These are phyloP conservation scores for Graphilbum fragrans DNA, from an alignment of 2,329 filamentous ascomycete genomes.

Conservation along the genomic window DNA sequence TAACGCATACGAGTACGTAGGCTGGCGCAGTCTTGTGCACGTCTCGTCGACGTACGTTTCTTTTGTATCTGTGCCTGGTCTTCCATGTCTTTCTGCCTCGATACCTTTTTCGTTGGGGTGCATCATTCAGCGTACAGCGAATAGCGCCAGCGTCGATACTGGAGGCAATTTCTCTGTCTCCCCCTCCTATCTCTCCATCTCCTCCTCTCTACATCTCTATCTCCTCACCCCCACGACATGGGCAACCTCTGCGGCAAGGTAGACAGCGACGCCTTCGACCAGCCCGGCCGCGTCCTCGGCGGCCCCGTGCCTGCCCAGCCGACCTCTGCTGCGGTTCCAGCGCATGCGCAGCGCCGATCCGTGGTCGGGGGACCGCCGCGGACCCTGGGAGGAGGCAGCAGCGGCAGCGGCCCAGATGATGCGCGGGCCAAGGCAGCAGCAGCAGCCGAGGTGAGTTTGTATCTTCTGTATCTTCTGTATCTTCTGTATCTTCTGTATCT, in stretches of 20 bases:
- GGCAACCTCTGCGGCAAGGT: slow-evolving; percentile 77
- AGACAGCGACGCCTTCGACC: slow-evolving; percentile 51
- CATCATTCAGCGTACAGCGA: no score
- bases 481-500: neutral
- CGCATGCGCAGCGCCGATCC: slow-evolving; percentile 15
- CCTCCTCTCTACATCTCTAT: neutral
- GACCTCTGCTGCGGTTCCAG: slow-evolving; percentile 38
- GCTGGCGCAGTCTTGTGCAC: neutral
- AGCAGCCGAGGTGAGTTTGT: slow-evolving; percentile 63
- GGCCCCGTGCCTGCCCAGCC: slow-evolving; percentile 22
- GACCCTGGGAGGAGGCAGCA: slow-evolving; percentile 45
- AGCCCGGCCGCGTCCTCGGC: slow-evolving; percentile 61
- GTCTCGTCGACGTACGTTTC: no score
- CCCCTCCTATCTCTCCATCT: no score
- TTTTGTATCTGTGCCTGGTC: no score
- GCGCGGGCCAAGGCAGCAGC: slow-evolving; percentile 62
- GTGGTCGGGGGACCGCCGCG: slow-evolving; percentile 45
- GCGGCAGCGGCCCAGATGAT: slow-evolving; percentile 31
- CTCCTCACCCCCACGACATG: slow-evolving; percentile 37
- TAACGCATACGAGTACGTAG: no score
- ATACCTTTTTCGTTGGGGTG: no score
- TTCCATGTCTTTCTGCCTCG: no score
- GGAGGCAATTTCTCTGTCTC: no score
- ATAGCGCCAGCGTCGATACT: no score
- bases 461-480: neutral